Evolutionary conservation across 2,329 filamentous ascomycete genomes (phyloP).

Genomic region (Fusarium sp.): DNA sequence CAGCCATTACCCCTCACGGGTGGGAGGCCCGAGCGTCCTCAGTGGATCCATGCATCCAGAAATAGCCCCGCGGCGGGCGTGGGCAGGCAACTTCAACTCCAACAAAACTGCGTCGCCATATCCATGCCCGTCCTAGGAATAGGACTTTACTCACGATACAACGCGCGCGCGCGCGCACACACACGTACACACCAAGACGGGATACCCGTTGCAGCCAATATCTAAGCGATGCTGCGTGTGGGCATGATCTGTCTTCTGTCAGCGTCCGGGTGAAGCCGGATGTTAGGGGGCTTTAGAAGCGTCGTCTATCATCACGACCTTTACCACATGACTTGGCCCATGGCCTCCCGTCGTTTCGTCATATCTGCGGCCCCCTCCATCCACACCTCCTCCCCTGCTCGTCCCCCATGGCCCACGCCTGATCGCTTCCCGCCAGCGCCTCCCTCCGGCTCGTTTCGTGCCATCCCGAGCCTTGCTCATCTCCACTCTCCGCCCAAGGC

Average conservation of each 20-base stretch:
- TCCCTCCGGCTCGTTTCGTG: slow-evolving; percentile 38
- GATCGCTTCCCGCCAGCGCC: slow-evolving; percentile 14
- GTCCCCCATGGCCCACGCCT: slow-evolving; percentile 21
- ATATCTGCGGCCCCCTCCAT: slow-evolving; percentile 26
- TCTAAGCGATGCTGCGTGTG: slow-evolving; percentile 4
- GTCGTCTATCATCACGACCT: slow-evolving; percentile 40
- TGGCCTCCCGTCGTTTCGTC: slow-evolving; percentile 23
- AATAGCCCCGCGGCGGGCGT: slow-evolving; percentile 34
- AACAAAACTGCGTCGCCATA: slow-evolving; percentile 32
- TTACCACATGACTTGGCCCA: slow-evolving; percentile 42
- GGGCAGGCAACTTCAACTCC: slow-evolving; percentile 26
- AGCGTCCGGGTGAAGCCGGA: slow-evolving; percentile 39
- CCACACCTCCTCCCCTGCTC: slow-evolving; percentile 24
- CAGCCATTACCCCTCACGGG: neutral
- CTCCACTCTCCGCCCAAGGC: slow-evolving; percentile 32
- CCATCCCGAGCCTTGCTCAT: slow-evolving; percentile 38
- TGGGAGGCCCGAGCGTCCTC: slow-evolving; percentile 34
- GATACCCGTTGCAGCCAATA: slow-evolving; percentile 15
- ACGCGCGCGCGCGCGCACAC: slow-evolving; percentile 2
- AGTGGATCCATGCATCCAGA: slow-evolving; percentile 37
- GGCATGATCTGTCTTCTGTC: slow-evolving; percentile 11
- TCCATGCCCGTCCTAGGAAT: slow-evolving; percentile 17
- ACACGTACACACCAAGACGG: neutral
- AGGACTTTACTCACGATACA: slow-evolving; percentile 7
- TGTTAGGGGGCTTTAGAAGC: slow-evolving; percentile 20